A percentile compares a stretch with the other conserved stretches of the same genome.
Conservation (phyloP, 2,329 filamentous ascomycete species). For the Dactylonectria macrodidyma region DNA sequence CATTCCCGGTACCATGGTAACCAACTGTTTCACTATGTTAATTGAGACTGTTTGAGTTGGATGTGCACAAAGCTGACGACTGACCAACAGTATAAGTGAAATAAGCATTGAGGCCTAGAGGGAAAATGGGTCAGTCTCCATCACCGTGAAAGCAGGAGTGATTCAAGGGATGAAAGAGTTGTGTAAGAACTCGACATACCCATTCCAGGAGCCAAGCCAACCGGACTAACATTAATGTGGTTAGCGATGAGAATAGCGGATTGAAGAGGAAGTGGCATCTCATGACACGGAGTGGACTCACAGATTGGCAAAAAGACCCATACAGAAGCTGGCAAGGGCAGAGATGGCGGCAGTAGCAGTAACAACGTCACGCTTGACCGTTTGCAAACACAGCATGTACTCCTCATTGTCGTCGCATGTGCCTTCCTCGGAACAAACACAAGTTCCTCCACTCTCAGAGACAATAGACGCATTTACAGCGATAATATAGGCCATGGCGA, state of each 20-base stretch:
- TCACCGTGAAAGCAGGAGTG: not conserved
- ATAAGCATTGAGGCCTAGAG: constrained; percentile 81
- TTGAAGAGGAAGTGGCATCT: not conserved
- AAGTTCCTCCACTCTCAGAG: constrained; percentile 80
- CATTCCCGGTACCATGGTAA: constrained; percentile 78
- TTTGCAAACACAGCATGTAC: constrained; percentile 75
- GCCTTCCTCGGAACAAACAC: constrained; percentile 74
- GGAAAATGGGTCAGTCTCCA: constrained; percentile 18
- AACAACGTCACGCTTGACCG: constrained; percentile 82
- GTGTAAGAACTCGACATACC: constrained; percentile 45
- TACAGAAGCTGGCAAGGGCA: constrained; percentile 83
- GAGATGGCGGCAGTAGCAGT: constrained; percentile 89
- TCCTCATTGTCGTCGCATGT: constrained; percentile 67
- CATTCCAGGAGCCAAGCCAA: constrained; percentile 61
- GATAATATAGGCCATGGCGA: constrained; percentile 72
- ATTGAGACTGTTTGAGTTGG: not conserved
- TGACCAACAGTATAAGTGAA: constrained; percentile 78
- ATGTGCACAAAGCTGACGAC: constrained; percentile 10
- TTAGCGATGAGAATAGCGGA: constrained; percentile 10
- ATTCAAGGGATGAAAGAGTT: not conserved
- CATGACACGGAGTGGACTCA: constrained; percentile 50
- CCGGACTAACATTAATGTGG: constrained; percentile 45
- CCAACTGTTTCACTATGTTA: constrained; percentile 68
- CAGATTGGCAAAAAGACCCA: constrained; percentile 88
- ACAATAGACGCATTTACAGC: constrained; percentile 68